These are phyloP conservation scores for Phytophthora uliginosa DNA, from an alignment of 352 stramenopile species.

Conservation along the genomic window DNA sequence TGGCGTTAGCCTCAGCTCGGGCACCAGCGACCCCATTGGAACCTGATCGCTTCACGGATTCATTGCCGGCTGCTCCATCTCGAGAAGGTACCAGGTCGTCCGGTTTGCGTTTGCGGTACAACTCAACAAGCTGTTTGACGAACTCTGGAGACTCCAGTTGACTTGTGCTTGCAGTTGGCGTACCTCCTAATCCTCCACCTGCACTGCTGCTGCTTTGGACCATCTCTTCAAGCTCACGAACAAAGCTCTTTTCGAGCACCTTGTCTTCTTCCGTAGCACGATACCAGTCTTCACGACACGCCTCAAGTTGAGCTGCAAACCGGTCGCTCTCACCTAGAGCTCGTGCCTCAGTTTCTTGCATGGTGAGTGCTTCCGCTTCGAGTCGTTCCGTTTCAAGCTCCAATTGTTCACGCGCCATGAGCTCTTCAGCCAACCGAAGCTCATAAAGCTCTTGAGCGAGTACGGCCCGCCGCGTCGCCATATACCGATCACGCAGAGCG, in stretches of 20 bases:
- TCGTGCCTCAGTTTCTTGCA: constrained; percentile 30
- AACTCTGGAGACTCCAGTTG: constrained; percentile 60
- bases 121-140: constrained; percentile 74
- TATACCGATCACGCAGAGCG: constrained; percentile 65
- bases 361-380: constrained; percentile 23
- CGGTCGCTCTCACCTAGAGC: constrained; percentile 57
- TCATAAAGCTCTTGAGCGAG: constrained; percentile 82
- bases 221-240: constrained; percentile 82
- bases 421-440: constrained; percentile 60
- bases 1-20: constrained; percentile 44
- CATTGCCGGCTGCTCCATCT: constrained; percentile 17
- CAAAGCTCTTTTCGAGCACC: constrained; percentile 64
- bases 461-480: constrained; percentile 54
- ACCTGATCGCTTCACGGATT: constrained; percentile 21
- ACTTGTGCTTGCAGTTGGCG: constrained; percentile 32
- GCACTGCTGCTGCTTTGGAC: constrained; percentile 31
- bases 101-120: constrained; percentile 80
- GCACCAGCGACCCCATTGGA: constrained; percentile 9
- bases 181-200: constrained; percentile 5
- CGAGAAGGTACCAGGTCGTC: constrained; percentile 49
- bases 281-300: constrained; percentile 74
- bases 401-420: constrained; percentile 68
- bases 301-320: constrained; percentile 63
- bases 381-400: constrained; percentile 42
- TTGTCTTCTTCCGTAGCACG: constrained; percentile 79